Base-by-base conservation (phyloP, 2,329 filamentous ascomycete genomes). In the Ophiostoma perfectum region DNA sequence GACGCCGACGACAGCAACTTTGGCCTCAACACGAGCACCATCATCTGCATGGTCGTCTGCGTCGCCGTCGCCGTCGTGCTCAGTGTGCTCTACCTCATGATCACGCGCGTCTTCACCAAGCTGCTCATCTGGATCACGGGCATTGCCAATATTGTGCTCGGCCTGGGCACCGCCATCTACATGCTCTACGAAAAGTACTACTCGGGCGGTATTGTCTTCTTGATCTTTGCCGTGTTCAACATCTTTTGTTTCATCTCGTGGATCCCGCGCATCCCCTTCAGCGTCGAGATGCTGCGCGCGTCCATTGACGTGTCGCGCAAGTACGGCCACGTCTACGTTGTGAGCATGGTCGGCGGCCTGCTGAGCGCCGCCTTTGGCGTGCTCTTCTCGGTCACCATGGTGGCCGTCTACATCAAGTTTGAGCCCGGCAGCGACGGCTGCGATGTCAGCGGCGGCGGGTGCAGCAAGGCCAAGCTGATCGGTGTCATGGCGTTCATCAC, bases 61-160 rank as follows among this genome's bases (percentile, higher is more conserved):
- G 82, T 97, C 7, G 85, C 81, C 16, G 83, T 93, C 52, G 90
- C 92, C 5, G 82, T 93, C 36, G 83, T 91, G 1, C 80, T 97
- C 58, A 93, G 91, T 47, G 90, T 87, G 75, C 82, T 80, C 36
- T 98, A 97, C 76, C 87, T 97, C 74, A 86, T 87, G 78, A 77
- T 88, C 1, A 90, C 91, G 6, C 87, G 92, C 68, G 80, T 85
- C 64, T 94, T 94, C 72, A 93, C 93, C 3, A 96, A 95, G 79
- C 86, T 92, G 75, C 93, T 97, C 73, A 96, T 97, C 76, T 97
- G 92, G 91, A 86, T 93, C 52, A 96, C 93, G 0, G 92, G 92
- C 12, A 94, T 97, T 66, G 81, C 96, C 68, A 96, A 97, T 77
- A 90, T 97, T 74, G 80, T 90, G 67, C 89, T 92, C 73, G 92